These are phyloP conservation scores for Xylariaceae sp. DNA, from an alignment of 2,329 filamentous ascomycete species.

Conservation along the genomic window DNA sequence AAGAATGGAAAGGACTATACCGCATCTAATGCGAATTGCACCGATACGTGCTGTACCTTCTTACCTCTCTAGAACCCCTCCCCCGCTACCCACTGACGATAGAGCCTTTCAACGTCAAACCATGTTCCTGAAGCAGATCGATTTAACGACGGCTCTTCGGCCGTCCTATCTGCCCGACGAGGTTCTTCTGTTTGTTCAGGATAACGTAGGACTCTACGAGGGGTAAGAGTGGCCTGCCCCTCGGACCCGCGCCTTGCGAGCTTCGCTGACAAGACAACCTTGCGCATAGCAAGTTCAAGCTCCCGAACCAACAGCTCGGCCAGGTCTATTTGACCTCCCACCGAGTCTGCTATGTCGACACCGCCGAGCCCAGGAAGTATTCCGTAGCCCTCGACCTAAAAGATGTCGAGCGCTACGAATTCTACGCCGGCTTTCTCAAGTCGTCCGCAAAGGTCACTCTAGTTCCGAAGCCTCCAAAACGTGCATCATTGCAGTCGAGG, in stretches of 20 bases:
- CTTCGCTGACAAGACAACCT: slow-evolving; percentile 1
- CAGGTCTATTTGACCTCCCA: slow-evolving; percentile 97
- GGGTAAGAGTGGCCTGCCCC: slow-evolving; percentile 59
- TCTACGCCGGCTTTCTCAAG: slow-evolving; percentile 90
- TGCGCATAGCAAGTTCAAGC: slow-evolving; percentile 78
- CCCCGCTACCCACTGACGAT: slow-evolving; percentile 1
- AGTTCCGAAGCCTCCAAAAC: slow-evolving; percentile 75
- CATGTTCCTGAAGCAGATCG: slow-evolving; percentile 95
- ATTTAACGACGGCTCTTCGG: slow-evolving; percentile 93
- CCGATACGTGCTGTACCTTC: no score
- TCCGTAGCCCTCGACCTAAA: slow-evolving; percentile 85
- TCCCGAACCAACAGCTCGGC: slow-evolving; percentile 89
- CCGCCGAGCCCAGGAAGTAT: slow-evolving; percentile 77
- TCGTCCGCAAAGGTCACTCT: slow-evolving; percentile 93
- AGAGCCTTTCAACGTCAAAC: slow-evolving; percentile 9
- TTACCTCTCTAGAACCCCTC: no score
- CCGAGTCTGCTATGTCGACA: slow-evolving; percentile 91
- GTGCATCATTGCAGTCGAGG: slow-evolving; percentile 56
- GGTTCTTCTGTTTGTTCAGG: slow-evolving; percentile 91
- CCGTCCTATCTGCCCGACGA: slow-evolving; percentile 91
- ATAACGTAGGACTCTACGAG: slow-evolving; percentile 96
- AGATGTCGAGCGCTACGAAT: slow-evolving; percentile 86
- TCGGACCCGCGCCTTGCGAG: not conserved
- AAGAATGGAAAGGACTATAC: no score
- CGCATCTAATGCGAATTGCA: no score